phyloP scores from a whole-genome alignment of 495 filamentous ascomycete species.

The Zalerion maritima region DNA sequence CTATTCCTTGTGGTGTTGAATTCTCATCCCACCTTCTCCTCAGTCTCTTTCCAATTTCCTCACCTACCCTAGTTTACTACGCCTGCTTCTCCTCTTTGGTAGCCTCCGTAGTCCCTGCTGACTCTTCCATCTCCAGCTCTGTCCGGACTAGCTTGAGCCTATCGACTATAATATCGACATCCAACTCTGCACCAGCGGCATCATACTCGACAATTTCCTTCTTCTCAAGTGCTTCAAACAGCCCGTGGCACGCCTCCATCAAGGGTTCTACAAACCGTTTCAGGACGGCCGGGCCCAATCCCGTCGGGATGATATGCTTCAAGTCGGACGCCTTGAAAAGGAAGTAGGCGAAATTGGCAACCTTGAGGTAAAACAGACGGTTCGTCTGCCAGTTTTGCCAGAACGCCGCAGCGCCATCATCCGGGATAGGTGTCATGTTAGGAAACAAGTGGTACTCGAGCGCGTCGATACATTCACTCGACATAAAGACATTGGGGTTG shows the following conservation, averaged over 20 bases:
- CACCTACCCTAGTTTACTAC: too few species aligned
- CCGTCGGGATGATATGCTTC: conserved; percentile 21
- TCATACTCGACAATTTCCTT: conserved; percentile 11
- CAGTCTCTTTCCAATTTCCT: too few species aligned
- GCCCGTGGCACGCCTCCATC: conserved; percentile 22
- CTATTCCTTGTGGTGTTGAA: too few species aligned
- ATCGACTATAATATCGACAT: conserved; percentile 2
- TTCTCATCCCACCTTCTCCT: too few species aligned
- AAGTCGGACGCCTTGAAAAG: conserved; percentile 30
- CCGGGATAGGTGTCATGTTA: conserved; percentile 15
- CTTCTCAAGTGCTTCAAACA: conserved; percentile 20
- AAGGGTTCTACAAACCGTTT: conserved; percentile 39
- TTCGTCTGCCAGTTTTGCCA: conserved; percentile 23
- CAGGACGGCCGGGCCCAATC: conserved; percentile 31
- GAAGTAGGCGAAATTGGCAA: conserved; percentile 34
- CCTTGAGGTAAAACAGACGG: conserved; percentile 28
- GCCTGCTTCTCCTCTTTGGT: too few species aligned
- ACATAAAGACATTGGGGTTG: conserved; percentile 43
- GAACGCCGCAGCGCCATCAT: conserved; percentile 12
- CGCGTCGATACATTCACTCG: conserved; percentile 30
- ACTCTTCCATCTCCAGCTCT: too few species aligned
- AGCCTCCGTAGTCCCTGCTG: too few species aligned
- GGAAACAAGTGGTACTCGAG: conserved; percentile 33
- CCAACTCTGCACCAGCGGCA: conserved; percentile 4
- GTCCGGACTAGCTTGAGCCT: too few species aligned